Percentiles rank a stretch among this genome's conserved stretches.
Evolutionary conservation across 2,329 filamentous ascomycete species (phyloP).

Genomic region (Pestalotiopsis sp.): DNA sequence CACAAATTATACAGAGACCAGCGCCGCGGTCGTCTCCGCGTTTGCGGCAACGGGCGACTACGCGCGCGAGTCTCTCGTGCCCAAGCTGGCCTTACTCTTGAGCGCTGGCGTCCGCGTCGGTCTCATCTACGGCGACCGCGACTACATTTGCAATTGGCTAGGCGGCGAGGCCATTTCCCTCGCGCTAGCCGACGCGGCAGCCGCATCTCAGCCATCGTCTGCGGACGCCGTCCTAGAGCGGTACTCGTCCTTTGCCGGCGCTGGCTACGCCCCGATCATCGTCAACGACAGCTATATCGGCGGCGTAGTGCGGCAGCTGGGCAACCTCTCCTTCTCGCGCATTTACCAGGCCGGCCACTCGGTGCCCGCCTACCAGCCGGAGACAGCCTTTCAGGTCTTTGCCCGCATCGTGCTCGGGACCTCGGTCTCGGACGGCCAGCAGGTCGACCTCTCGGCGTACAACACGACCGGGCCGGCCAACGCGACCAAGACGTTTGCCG

Average conservation of each 20-base stretch:
- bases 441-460: conserved; percentile 47
- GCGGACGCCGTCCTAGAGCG: not conserved
- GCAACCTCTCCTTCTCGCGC: conserved; percentile 60
- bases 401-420: conserved; percentile 47
- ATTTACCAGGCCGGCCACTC: conserved; percentile 56
- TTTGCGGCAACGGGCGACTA: conserved; percentile 37
- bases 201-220: conserved; percentile 39
- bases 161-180: conserved; percentile 53
- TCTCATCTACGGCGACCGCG: conserved; percentile 58
- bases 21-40: conserved; percentile 39
- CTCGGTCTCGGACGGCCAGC: conserved; percentile 45
- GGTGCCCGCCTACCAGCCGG: conserved; percentile 47
- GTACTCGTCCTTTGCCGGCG: conserved; percentile 51
- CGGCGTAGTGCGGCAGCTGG: conserved; percentile 66
- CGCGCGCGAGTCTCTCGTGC: conserved; percentile 31
- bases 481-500: conserved; percentile 46
- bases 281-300: conserved; percentile 50
- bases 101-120: conserved; percentile 56
- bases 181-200: conserved; percentile 41
- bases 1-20: conserved; percentile 55
- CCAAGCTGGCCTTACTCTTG: conserved; percentile 51
- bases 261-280: conserved; percentile 66
- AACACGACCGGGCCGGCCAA: conserved; percentile 50
- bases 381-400: conserved; percentile 45
- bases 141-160: conserved; percentile 59